Base-by-base conservation (phyloP, 306 rosid genomes). In the Cyclanthera cordifolia region DNA sequence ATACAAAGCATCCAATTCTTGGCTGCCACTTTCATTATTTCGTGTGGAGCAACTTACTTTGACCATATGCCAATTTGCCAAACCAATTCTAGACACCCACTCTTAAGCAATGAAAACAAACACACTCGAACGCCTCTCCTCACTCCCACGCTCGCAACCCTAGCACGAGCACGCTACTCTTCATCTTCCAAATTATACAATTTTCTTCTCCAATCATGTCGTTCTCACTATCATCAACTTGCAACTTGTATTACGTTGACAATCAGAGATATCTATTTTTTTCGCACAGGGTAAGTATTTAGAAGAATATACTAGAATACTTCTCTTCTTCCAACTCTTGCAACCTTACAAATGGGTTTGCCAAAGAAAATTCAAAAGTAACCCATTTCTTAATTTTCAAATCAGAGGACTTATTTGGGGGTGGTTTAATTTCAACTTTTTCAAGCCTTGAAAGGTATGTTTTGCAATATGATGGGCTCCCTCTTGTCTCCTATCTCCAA, bases 21-120 rank as follows among this genome's bases (percentile, higher is more conserved):
- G 51, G 19, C 51, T 39, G 52, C 3, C 69, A 41, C 46, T 21
- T 65, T 45, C 17, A 20, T 65, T 6, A 4, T 43, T 65, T 45
- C 21, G 1, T 21, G 53, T 65, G 70, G 39, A 17, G 13, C 10
- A 64, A 41, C 3, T 21, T 64, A 37, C 21, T 64, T 64, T 64
- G 70, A 64, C 52, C 20, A 0, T 21, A 65, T 45, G 23, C 54
- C 37, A 45, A 65, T 45, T 45, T 23, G 39, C 70, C 54, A 65
- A 65, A 65, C 23, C 53, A 65, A 45, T 65, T 19, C 21, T 43
- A 16, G 15, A 65, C 70, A 65, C 70, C 15, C 70, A 45, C 70
- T 65, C 19, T 13, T 46, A 23, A 45, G 21, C 50, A 43, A 17
- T 45, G 46, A 21, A 19, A 34, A 34, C 5, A 8, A 64, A 59